Percentiles rank a stretch among this genome's conserved stretches.
Evolutionary conservation across 31 red algal species (phyloP).

Genomic region (Odonthalia washingtoniensis): DNA sequence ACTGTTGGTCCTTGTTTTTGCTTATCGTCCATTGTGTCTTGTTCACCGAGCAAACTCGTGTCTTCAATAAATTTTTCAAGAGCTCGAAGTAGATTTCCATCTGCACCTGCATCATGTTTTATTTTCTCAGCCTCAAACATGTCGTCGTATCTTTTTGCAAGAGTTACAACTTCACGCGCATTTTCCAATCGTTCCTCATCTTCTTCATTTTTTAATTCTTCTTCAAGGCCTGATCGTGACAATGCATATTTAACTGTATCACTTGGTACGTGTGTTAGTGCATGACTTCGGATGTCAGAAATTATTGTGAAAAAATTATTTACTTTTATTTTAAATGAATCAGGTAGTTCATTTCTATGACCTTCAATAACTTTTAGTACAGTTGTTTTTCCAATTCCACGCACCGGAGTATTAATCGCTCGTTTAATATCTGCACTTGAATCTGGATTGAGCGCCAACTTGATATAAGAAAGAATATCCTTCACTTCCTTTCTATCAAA

Average conservation of each 20-base stretch:
- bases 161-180: not conserved
- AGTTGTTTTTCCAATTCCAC: slow-evolving; percentile 79
- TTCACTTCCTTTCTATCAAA: slow-evolving; percentile 84
- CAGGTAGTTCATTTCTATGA: not conserved
- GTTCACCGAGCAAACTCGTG: not conserved
- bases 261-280: not conserved
- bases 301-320: not conserved
- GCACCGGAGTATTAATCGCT: slow-evolving; percentile 70
- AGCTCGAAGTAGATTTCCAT: not conserved
- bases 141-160: slow-evolving; percentile 16
- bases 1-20: not conserved
- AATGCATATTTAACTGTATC: slow-evolving; percentile 5
- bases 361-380: slow-evolving; percentile 31
- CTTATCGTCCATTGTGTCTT: not conserved
- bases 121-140: not conserved
- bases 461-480: slow-evolving; percentile 77
- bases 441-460: slow-evolving; percentile 48
- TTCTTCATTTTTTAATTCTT: slow-evolving; percentile 1
- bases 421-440: slow-evolving; percentile 68
- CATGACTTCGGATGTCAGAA: slow-evolving; percentile 2
- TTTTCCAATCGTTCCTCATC: slow-evolving; percentile 12
- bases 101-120: too few species aligned
- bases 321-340: not conserved
- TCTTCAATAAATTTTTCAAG: slow-evolving; percentile 16
- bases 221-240: slow-evolving; percentile 1